Base-by-base conservation (phyloP, 2,329 filamentous ascomycete species). In the Trichothecium sympodiale region DNA sequence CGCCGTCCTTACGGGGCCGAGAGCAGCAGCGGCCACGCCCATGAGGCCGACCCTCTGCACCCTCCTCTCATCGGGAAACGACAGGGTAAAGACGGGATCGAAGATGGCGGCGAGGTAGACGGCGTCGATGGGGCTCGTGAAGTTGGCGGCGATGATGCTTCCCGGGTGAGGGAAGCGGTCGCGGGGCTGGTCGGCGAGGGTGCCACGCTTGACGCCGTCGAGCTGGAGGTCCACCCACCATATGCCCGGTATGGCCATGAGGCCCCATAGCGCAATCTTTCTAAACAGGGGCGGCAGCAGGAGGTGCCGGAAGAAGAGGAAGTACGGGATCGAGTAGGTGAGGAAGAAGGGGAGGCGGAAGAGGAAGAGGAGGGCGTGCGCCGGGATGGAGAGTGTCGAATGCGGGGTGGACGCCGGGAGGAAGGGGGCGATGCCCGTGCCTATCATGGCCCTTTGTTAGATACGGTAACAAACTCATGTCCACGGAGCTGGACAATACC, bases 151-250 rank as follows among this genome's bases (percentile, higher is more conserved):
- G 49, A 98, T 91, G 47, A 98, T 69, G 38, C 80, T 83, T 32
- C 83, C 77, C 4, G 80, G 75, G 38, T 81, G 75, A 2, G 91
- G 91, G 14, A 96, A 75, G 29, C 85, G 77, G 40, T 78, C 68
- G 38, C 70, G 64, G 28, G 82, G 78, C 48, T 87, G 79, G 50
- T 81, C 79, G 32, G 82, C 79, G 23, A 94, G 67, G 17, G 82
- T 88, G 62, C 91, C 91, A 62, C 87, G 84, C 61, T 85, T 88
- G 36, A 98, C 91, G 39, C 89, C 89, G 56, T 98, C 91, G 45
- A 98, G 85, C 58, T 95, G 89, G n/a, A 98, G 67, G 59, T 98
- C 91, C 38, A 95, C 80, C 89, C 89, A 96, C 87, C 88, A 96
- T 39, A 98, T 84, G 18, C 91, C 89, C 0, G 88, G 86, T 40